Base-by-base conservation (phyloP, 805 yeast species). In the Maudiozyma turicensis region DNA sequence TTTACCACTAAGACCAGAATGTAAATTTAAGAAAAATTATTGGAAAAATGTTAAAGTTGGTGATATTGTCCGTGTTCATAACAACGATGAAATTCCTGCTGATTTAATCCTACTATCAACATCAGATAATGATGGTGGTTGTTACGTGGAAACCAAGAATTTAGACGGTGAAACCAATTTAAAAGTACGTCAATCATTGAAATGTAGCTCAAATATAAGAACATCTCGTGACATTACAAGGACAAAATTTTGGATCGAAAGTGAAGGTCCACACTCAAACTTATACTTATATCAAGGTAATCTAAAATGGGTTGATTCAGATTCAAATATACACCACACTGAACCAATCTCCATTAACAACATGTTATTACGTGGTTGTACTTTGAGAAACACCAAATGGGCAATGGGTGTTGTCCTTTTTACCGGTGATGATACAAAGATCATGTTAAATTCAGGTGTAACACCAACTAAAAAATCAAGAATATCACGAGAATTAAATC, bases 231-330 rank as follows among this genome's bases (percentile, higher is more conserved):
- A 79, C 57, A 63, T 77, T 32, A 69, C 74, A 6, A 71, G 72
- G 57, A 69, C 77, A 45, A 73, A 72, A 54, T 84, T 84, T 56
- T 77, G 82, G 76, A 66, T 86, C 26, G 87, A 85, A 53, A 77
- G 85, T 69, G 95, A 86, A 67, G 91, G 90, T 11, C 95, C 95
- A n/a, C 88, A 85, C 65, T 76, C 89, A 0, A 84, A 84, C 60
- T 68, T 86, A 52, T 86, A 85, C 65, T 73, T 81, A 33, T 86
- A 84, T 58, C 86, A 84, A 63, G 95, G 93, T 53, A 82, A 81
- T 57, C 58, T 84, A 52, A 77, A 74, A 54, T 78, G 76, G 71
- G 54, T 68, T 49, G 77, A 76, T 46, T 45, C 56, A 5, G 45
- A 42, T 13, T 52, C 51, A 26, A 49, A 51, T 14, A 54, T 53